Percentiles rank a stretch among this genome's conserved stretches.
Conservation (phyloP, 2,329 filamentous ascomycete species). For the Colletotrichum musicola region DNA sequence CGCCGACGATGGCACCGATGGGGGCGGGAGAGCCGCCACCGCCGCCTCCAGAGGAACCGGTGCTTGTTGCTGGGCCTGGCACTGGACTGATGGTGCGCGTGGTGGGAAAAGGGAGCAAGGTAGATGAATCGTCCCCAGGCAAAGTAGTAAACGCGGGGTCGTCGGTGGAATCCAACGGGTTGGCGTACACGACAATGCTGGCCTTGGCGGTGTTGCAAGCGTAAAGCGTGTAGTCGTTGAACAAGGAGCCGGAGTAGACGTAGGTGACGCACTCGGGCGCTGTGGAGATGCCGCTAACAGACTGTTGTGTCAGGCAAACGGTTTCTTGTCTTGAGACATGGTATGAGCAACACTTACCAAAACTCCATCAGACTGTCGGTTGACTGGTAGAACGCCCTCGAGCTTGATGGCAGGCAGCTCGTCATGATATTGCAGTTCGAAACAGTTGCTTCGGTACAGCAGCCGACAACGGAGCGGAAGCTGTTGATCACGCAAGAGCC, state of each 20-base stretch:
- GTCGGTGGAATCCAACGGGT: conserved; percentile 29
- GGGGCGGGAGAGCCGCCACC: conserved; percentile 47
- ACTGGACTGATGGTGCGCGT: conserved; percentile 4
- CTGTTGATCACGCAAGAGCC: conserved; percentile 48
- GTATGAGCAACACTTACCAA: conserved; percentile 45
- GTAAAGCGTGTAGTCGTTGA: conserved; percentile 47
- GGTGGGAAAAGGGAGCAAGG: too few species aligned
- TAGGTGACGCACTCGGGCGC: conserved; percentile 49
- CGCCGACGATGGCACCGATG: conserved; percentile 53
- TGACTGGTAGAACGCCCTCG: conserved; percentile 40
- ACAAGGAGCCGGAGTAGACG: conserved; percentile 41
- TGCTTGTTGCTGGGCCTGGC: conserved; percentile 10
- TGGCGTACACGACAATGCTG: conserved; percentile 43
- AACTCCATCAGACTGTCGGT: conserved; percentile 45
- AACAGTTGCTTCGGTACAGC: conserved; percentile 44
- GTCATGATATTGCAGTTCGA: conserved; percentile 42
- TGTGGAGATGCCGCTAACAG: conserved; percentile 39
- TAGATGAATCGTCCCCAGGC: neutral
- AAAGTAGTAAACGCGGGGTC: neutral
- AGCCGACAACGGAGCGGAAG: conserved; percentile 45
- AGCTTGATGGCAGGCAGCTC: conserved; percentile 45
- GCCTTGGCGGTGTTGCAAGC: conserved; percentile 45
- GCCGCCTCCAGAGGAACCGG: conserved; percentile 51
- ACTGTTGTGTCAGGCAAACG: neutral
- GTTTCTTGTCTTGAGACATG: too few species aligned